Evolutionary conservation across 805 yeast species (phyloP).

Genomic region (Starmerella powellii): DNA sequence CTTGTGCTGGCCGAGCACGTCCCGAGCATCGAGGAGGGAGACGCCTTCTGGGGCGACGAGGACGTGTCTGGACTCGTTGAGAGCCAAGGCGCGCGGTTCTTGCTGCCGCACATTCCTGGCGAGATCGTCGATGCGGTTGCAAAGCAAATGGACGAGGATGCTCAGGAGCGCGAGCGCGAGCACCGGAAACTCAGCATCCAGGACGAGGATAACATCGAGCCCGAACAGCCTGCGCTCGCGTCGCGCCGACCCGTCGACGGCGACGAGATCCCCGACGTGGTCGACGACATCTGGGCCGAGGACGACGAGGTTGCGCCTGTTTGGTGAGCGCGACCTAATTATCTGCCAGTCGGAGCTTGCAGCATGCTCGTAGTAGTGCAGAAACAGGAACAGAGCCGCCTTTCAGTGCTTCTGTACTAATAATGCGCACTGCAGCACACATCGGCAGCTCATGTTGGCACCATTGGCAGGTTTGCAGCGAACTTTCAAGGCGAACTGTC

Average conservation of each 20-base stretch:
- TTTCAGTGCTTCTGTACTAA: too few relatives aligned
- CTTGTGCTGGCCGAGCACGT: slow-evolving; percentile 40
- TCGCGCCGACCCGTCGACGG: slow-evolving; percentile 30
- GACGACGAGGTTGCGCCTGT: slow-evolving; percentile 10
- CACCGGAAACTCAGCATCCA: not conserved
- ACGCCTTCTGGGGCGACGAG: slow-evolving; percentile 62
- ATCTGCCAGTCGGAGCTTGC: too few relatives aligned
- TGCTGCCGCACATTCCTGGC: slow-evolving; percentile 19
- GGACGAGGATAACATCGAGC: not conserved
- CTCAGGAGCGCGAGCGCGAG: slow-evolving; percentile 2
- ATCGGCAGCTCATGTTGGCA: too few relatives aligned
- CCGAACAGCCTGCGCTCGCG: slow-evolving; percentile 12
- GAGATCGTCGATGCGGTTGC: slow-evolving; percentile 19
- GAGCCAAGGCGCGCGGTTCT: slow-evolving; percentile 19
- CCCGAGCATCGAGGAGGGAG: slow-evolving; percentile 64
- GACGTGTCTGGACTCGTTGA: slow-evolving; percentile 46
- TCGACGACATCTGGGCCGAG: not conserved
- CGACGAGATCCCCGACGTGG: slow-evolving; percentile 8
- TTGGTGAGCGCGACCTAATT: not conserved
- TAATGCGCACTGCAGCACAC: too few relatives aligned
- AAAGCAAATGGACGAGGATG: slow-evolving; percentile 2
- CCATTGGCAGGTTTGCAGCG: too few relatives aligned
- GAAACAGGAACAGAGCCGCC: too few relatives aligned
- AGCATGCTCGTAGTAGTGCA: too few relatives aligned
- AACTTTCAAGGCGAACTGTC: too few relatives aligned